Conservation (phyloP, 2,329 filamentous ascomycete species). For the Penicillium sp. region DNA sequence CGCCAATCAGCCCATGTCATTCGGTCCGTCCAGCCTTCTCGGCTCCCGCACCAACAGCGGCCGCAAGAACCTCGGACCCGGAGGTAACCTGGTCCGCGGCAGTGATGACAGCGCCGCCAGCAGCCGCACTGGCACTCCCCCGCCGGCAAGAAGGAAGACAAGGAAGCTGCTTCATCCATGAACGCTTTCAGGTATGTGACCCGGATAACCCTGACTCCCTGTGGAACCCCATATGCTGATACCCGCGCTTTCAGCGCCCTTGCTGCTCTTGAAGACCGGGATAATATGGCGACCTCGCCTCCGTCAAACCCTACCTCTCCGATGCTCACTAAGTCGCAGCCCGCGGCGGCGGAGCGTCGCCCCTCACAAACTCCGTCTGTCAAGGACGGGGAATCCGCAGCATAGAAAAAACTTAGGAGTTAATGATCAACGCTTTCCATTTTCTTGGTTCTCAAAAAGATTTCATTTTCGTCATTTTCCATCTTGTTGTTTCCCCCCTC, state of each 20-base stretch:
- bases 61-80: slow-evolving; percentile 68
- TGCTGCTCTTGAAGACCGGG: slow-evolving; percentile 47
- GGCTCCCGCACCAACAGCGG: slow-evolving; percentile 88
- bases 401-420: slow-evolving; percentile 39
- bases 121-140: slow-evolving; percentile 89
- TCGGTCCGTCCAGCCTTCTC: slow-evolving; percentile 86
- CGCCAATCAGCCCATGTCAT: slow-evolving; percentile 61
- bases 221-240: slow-evolving; percentile 8
- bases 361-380: slow-evolving; percentile 43
- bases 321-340: slow-evolving; percentile 47
- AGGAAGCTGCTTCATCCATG: slow-evolving; percentile 65
- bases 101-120: slow-evolving; percentile 84
- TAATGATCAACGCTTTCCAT: slow-evolving; percentile 41
- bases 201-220: background rate
- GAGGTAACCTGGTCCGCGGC: slow-evolving; percentile 67
- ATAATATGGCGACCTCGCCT: slow-evolving; percentile 49
- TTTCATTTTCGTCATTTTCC: slow-evolving; percentile 21
- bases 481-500: slow-evolving; percentile 2
- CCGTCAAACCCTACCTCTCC: slow-evolving; percentile 51
- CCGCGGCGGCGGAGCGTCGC: slow-evolving; percentile 43
- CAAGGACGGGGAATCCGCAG: slow-evolving; percentile 42
- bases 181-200: slow-evolving; percentile 88
- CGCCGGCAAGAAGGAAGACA: slow-evolving; percentile 60
- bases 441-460: slow-evolving; percentile 34
- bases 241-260: slow-evolving; percentile 41